Conservation (phyloP, 139 green algal genomes). For the Trebouxia sp. region DNA sequence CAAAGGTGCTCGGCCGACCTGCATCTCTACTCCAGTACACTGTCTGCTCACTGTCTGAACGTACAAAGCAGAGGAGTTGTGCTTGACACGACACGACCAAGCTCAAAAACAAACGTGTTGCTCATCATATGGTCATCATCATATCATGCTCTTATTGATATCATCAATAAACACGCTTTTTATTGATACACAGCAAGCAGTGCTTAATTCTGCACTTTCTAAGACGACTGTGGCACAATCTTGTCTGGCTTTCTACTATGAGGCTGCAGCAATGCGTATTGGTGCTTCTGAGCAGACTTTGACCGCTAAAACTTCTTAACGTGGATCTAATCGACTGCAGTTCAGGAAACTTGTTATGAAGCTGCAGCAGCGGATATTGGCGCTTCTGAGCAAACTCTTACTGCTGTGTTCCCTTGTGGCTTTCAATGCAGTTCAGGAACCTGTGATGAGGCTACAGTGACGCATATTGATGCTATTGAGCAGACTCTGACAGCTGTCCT, state of each 20-base stretch:
- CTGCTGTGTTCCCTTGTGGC: constrained; percentile 84
- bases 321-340: neutral
- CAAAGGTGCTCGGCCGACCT: constrained; percentile 37
- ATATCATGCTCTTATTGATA: too few species aligned
- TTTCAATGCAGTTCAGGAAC: constrained; percentile 48
- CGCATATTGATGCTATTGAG: constrained; percentile 70
- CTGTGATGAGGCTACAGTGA: constrained; percentile 87
- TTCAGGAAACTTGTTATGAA: constrained; percentile 83
- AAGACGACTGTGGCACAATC: too few species aligned
- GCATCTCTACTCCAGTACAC: too few species aligned
- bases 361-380: constrained; percentile 78
- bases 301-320: constrained; percentile 81
- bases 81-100: too few species aligned
- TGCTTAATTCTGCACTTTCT: too few species aligned
- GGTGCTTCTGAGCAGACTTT: constrained; percentile 72
- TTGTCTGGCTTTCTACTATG: too few species aligned
- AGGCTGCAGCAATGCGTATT: constrained; percentile 81
- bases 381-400: constrained; percentile 66
- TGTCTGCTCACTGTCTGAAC: too few species aligned
- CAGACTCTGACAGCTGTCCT: constrained; percentile 82
- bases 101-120: too few species aligned
- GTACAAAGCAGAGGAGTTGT: too few species aligned
- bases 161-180: too few species aligned
- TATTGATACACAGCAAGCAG: too few species aligned
- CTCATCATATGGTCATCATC: too few species aligned